A percentile compares a stretch with the other conserved stretches of the same genome.
These are phyloP conservation scores for Lentinula edodes DNA, from an alignment of 768 basidiomycete genomes.

Conservation along the genomic window DNA sequence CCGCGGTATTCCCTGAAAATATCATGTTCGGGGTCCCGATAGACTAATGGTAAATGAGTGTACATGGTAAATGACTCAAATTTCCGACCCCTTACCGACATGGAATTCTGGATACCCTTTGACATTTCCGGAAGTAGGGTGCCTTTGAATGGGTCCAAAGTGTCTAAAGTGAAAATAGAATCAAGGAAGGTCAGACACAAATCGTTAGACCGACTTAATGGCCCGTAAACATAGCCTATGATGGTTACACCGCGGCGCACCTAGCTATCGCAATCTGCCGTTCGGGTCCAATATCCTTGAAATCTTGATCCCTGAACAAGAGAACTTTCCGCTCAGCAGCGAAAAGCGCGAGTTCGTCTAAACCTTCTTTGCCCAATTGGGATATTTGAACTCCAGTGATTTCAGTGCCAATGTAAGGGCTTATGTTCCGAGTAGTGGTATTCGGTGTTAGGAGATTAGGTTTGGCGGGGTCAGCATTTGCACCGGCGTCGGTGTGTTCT, in stretches of 20 bases:
- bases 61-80: neutral
- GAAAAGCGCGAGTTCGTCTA: constrained; percentile 48
- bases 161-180: constrained; percentile 20
- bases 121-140: constrained; percentile 46
- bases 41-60: constrained; percentile 26
- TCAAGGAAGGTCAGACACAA: neutral
- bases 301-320: constrained; percentile 55
- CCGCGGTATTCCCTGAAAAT: constrained; percentile 37
- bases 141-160: constrained; percentile 40
- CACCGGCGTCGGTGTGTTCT: constrained; percentile 40
- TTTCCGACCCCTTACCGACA: constrained; percentile 31
- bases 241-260: constrained; percentile 15
- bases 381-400: constrained; percentile 48
- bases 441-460: constrained; percentile 42
- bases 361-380: constrained; percentile 42
- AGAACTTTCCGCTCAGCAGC: constrained; percentile 50
- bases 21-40: constrained; percentile 42
- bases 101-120: constrained; percentile 56
- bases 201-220: neutral
- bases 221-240: neutral
- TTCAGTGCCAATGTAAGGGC: constrained; percentile 49
- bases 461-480: constrained; percentile 44
- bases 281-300: constrained; percentile 51
- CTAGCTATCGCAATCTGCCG: constrained; percentile 47
- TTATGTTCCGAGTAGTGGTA: constrained; percentile 32